Evolutionary conservation across 129 eudicot genomes (phyloP).

Genomic region (Flaveria trinervia): DNA sequence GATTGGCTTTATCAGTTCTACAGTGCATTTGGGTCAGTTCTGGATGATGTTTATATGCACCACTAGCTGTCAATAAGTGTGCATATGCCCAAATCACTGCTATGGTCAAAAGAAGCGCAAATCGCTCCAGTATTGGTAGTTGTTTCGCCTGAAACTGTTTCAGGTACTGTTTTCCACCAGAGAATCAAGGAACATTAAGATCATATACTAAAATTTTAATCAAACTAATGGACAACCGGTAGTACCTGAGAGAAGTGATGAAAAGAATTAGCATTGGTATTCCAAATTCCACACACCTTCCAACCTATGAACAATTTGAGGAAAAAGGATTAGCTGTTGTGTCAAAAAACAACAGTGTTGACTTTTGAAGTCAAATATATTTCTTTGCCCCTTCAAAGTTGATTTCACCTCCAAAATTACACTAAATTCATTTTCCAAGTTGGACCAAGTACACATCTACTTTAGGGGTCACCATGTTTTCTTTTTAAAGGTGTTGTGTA

Average conservation of each 20-base stretch:
- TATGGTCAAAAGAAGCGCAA: conserved; percentile 75
- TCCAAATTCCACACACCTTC: conserved; percentile 94
- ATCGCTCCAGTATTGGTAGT: conserved; percentile 82
- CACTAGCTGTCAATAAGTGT: conserved; percentile 91
- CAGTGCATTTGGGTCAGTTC: conserved; percentile 78
- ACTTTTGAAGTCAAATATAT: conserved; percentile 10
- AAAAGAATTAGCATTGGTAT: conserved; percentile 87
- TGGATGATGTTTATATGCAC: conserved; percentile 94
- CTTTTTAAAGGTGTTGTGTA: conserved; percentile 7
- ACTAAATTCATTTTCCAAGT: conserved; percentile 11
- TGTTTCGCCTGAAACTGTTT: conserved; percentile 80
- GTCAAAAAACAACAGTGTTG: conserved; percentile 1
- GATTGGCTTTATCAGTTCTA: conserved; percentile 88
- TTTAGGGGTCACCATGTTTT: conserved; percentile 17
- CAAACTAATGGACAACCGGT: background rate
- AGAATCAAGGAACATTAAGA: background rate
- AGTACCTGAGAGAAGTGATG: conserved; percentile 85
- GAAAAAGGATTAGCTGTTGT: background rate
- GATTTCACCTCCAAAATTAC: background rate
- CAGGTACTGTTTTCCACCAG: conserved; percentile 63
- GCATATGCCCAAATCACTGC: conserved; percentile 98
- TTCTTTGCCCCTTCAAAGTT: conserved; percentile 8
- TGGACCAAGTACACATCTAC: conserved; percentile 3
- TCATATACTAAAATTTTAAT: background rate
- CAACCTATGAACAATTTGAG: conserved; percentile 56